Evolutionary conservation across 106 monocot species (phyloP).

Genomic region (Hemerocallis citrina): DNA sequence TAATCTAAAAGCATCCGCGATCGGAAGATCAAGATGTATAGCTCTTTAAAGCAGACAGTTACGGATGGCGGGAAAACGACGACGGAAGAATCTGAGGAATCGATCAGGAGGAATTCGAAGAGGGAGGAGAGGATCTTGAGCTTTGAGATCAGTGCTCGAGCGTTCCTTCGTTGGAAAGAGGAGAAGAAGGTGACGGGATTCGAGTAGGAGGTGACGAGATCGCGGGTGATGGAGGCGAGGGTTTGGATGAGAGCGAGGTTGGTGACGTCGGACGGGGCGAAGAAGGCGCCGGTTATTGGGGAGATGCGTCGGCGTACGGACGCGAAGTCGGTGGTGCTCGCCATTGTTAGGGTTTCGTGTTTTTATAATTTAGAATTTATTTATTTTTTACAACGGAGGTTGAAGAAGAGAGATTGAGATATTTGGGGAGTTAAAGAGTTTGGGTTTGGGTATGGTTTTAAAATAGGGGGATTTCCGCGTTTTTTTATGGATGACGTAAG

Average conservation of each 20-base stretch:
- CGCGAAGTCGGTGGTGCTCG: constrained; percentile 15
- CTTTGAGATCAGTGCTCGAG: constrained; percentile 37
- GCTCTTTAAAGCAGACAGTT: constrained; percentile 56
- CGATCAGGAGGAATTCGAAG: constrained; percentile 39
- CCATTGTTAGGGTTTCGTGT: neutral
- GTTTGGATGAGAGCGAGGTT: constrained; percentile 36
- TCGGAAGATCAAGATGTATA: constrained; percentile 73
- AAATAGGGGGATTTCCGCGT: neutral
- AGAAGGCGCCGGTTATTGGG: constrained; percentile 55
- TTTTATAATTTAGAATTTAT: too few species aligned
- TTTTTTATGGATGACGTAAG: neutral
- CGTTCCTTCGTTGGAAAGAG: constrained; percentile 38
- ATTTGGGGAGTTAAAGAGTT: neutral
- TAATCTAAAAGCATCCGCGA: constrained; percentile 57
- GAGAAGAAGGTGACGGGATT: neutral
- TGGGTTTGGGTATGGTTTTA: neutral
- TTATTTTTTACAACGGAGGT: too few species aligned
- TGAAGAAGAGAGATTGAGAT: too few species aligned
- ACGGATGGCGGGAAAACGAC: constrained; percentile 25
- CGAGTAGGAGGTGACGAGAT: constrained; percentile 18
- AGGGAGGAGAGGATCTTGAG: constrained; percentile 31
- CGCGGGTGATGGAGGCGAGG: constrained; percentile 19
- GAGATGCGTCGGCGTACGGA: constrained; percentile 23
- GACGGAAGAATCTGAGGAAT: neutral
- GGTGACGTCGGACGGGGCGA: constrained; percentile 43